phyloP scores from a whole-genome alignment of 2,329 filamentous ascomycete species.

The Claviceps sp. region DNA sequence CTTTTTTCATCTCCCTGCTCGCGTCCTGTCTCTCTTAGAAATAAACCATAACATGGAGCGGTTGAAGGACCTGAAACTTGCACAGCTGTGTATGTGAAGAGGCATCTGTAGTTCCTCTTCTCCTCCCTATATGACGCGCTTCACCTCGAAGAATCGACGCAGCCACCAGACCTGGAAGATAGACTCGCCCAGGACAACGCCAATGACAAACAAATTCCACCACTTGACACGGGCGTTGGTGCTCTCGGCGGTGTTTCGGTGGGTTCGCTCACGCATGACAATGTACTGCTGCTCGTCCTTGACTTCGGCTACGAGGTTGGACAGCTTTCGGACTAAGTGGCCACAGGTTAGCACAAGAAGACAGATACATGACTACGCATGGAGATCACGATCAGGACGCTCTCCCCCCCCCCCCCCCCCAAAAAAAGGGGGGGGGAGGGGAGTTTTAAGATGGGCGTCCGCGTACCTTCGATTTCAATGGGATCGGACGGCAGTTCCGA shows the following conservation, averaged over 20 bases:
- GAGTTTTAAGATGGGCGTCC: neutral
- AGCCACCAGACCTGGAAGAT: conserved; percentile 99
- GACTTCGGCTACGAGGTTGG: conserved; percentile 77
- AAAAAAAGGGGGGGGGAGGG: neutral
- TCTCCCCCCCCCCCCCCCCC: too few relatives aligned
- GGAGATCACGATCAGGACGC: too few relatives aligned
- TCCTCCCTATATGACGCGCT: conserved; percentile 45
- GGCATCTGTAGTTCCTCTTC: neutral
- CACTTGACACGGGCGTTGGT: conserved; percentile 96
- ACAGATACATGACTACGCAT: too few relatives aligned
- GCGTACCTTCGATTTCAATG: conserved; percentile 73
- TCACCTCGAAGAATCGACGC: conserved; percentile 91
- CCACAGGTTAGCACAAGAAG: conserved; percentile 4
- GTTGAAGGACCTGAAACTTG: too few relatives aligned
- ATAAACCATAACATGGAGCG: too few relatives aligned
- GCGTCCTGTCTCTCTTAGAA: too few relatives aligned
- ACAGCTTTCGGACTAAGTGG: conserved; percentile 59
- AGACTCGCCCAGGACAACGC: conserved; percentile 77
- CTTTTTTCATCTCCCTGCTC: neutral
- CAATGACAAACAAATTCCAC: conserved; percentile 97
- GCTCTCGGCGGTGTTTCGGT: conserved; percentile 97
- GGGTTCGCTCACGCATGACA: conserved; percentile 83
- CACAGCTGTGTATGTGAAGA: neutral
- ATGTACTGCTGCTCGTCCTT: conserved; percentile 99
- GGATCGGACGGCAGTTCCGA: conserved; percentile 73